Evolutionary conservation across 352 stramenopile species (phyloP).

Genomic region (Globisporangium solare): DNA sequence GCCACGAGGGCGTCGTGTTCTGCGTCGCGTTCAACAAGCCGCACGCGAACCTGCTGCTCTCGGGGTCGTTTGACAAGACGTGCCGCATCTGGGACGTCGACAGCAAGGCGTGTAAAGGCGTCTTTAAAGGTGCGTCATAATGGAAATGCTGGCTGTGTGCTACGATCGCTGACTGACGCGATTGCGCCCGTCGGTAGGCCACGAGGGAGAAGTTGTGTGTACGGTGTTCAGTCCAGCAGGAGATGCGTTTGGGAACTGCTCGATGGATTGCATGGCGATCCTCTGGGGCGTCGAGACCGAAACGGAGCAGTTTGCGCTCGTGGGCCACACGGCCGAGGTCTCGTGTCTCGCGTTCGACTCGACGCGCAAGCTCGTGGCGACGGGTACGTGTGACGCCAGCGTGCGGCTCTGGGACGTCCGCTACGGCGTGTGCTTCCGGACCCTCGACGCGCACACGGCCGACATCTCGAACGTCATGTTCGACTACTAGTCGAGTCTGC

Average conservation of each 20-base stretch:
- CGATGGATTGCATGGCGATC: conserved; percentile 60
- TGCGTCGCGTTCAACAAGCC: conserved; percentile 58
- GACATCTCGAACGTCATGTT: conserved; percentile 66
- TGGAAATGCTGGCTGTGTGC: background rate
- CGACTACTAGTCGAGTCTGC: conserved; percentile 48
- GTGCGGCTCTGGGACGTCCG: conserved; percentile 72
- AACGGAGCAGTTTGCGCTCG: conserved; percentile 32
- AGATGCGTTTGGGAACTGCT: conserved; percentile 57
- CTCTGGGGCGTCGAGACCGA: conserved; percentile 66
- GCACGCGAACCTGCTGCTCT: conserved; percentile 44
- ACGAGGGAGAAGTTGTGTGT: conserved; percentile 55
- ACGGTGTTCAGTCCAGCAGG: conserved; percentile 34
- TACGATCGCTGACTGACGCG: background rate
- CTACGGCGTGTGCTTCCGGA: conserved; percentile 66
- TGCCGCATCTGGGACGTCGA: conserved; percentile 65
- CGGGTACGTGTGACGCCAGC: conserved; percentile 59
- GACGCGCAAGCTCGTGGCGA: conserved; percentile 37
- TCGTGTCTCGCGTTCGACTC: conserved; percentile 63
- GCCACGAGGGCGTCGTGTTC: conserved; percentile 67
- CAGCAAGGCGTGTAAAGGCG: conserved; percentile 21
- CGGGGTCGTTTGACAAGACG: conserved; percentile 77
- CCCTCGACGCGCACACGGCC: conserved; percentile 44
- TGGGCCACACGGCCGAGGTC: conserved; percentile 58
- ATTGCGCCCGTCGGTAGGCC: conserved; percentile 19
- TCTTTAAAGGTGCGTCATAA: conserved; percentile 23